Evolutionary conservation across 768 basidiomycete species (phyloP).

Genomic region (Lactarius hengduanensis): DNA sequence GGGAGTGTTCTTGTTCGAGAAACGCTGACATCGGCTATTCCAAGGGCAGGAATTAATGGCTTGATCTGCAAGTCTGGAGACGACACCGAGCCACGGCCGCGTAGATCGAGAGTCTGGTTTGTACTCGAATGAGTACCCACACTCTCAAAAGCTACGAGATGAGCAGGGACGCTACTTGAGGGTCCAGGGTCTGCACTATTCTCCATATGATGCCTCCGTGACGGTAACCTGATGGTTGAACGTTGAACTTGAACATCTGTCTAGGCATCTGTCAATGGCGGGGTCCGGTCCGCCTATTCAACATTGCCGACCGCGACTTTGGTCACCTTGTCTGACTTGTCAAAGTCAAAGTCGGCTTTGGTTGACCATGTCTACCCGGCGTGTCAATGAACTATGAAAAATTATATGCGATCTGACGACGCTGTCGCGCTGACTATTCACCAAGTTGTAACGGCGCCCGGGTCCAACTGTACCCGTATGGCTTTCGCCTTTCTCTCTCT

Average conservation of each 20-base stretch:
- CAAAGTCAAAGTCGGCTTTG: background rate
- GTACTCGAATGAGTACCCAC: background rate
- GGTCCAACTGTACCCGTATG: background rate
- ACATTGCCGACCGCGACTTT: background rate
- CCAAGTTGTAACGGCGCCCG: conserved; percentile 1
- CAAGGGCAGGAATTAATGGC: conserved; percentile 16
- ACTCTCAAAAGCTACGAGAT: background rate
- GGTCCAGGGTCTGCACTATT: background rate
- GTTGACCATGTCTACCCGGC: background rate
- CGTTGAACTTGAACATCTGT: background rate
- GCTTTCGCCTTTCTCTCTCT: background rate
- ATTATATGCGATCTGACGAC: background rate
- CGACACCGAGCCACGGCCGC: conserved; percentile 25
- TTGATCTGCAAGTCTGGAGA: conserved; percentile 30
- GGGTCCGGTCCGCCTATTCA: background rate
- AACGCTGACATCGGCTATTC: background rate
- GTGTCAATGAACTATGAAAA: background rate
- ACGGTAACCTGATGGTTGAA: background rate
- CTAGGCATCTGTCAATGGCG: background rate
- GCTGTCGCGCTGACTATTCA: background rate
- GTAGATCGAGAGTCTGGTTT: conserved; percentile 12
- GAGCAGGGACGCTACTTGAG: conserved; percentile 2
- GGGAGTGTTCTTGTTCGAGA: conserved; percentile 37
- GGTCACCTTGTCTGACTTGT: background rate
- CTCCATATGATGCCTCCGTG: conserved; percentile 9